These are phyloP conservation scores for Nicotiana rustica DNA, from an alignment of 305 asterid species.

Conservation along the genomic window DNA sequence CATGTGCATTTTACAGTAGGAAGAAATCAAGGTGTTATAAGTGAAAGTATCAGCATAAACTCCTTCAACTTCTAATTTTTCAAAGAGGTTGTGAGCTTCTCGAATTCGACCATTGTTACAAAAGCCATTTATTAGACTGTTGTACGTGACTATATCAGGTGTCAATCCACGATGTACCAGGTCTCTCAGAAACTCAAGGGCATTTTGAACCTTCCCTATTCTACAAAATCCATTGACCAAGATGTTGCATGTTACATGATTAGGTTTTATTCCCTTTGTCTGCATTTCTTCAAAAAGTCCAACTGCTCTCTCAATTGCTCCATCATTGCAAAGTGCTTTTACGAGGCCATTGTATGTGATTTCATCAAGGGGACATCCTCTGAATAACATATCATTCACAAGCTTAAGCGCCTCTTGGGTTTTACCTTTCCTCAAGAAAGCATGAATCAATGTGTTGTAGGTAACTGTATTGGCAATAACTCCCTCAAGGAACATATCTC, in stretches of 20 bases:
- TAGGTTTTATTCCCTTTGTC: constrained; percentile 58
- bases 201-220: constrained; percentile 68
- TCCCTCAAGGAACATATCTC: constrained; percentile 77
- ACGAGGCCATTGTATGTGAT: constrained; percentile 81
- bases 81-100: constrained; percentile 70
- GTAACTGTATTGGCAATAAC: constrained; percentile 82
- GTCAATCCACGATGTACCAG: constrained; percentile 70
- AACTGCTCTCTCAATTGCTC: constrained; percentile 73
- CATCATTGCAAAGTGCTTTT: constrained; percentile 77
- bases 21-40: constrained; percentile 70
- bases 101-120: constrained; percentile 63
- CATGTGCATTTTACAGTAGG: constrained; percentile 65
- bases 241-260: constrained; percentile 67
- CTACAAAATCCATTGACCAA: constrained; percentile 68
- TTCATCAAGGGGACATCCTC: constrained; percentile 70
- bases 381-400: constrained; percentile 78
- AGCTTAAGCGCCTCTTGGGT: constrained; percentile 70
- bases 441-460: constrained; percentile 80
- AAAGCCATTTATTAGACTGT: constrained; percentile 73
- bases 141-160: constrained; percentile 79
- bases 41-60: constrained; percentile 68
- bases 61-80: constrained; percentile 61
- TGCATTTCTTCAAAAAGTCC: constrained; percentile 77
- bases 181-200: constrained; percentile 71
- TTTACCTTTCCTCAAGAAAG: constrained; percentile 59